Percentiles rank a stretch among this genome's conserved stretches.
Evolutionary conservation across 148 eudicot species (phyloP).

Genomic region (Diospyros lotus): DNA sequence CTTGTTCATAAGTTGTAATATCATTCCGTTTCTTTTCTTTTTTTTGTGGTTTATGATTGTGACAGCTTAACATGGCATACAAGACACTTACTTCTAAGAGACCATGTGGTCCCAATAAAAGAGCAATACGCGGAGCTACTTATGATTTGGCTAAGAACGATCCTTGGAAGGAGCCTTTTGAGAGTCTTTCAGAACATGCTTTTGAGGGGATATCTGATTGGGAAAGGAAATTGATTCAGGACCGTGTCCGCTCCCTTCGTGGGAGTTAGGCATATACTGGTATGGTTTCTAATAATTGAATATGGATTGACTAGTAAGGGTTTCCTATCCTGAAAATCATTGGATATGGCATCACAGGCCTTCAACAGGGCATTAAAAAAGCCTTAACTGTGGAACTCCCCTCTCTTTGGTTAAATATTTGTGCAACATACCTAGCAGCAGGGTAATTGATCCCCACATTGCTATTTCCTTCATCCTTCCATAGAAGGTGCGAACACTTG

Average conservation of each 20-base stretch:
- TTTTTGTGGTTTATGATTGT: background rate
- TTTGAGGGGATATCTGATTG: conserved; percentile 73
- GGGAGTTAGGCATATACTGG: conserved; percentile 34
- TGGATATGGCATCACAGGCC: too few relatives aligned
- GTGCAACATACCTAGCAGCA: too few relatives aligned
- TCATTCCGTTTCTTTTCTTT: background rate
- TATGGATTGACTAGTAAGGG: too few relatives aligned
- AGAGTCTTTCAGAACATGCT: conserved; percentile 68
- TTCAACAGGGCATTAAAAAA: too few relatives aligned
- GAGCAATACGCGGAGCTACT: conserved; percentile 83
- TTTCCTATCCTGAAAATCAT: too few relatives aligned
- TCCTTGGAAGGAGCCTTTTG: conserved; percentile 77
- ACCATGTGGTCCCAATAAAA: conserved; percentile 89
- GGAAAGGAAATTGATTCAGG: conserved; percentile 85
- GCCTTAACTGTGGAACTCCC: too few relatives aligned
- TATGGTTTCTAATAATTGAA: background rate
- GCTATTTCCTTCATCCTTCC: too few relatives aligned
- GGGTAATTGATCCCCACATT: too few relatives aligned
- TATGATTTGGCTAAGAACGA: conserved; percentile 85
- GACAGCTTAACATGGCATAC: conserved; percentile 68
- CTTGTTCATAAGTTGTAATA: background rate
- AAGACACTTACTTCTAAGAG: conserved; percentile 60
- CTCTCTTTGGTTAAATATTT: too few relatives aligned
- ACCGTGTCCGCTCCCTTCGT: conserved; percentile 69
- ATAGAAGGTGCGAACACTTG: too few relatives aligned